Percentiles rank a stretch among this genome's conserved stretches.
Conservation (phyloP, 2,329 filamentous ascomycete genomes). For the Aspergillus sp. region DNA sequence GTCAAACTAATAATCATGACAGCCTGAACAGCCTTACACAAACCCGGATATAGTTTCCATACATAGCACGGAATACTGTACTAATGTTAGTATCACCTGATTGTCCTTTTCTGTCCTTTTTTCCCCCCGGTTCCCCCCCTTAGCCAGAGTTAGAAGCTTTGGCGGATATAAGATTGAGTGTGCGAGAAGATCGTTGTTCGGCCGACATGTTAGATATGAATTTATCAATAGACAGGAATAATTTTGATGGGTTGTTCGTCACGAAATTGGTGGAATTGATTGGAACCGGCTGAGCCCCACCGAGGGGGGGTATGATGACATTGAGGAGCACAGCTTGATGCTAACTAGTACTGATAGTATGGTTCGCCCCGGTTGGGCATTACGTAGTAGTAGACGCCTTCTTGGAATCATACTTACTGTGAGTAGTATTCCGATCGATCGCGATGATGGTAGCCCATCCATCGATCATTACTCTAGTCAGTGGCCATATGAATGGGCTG, state of each 20-base stretch:
- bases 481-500: neutral
- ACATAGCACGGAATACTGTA: neutral
- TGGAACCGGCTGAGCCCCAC: neutral
- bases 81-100: neutral
- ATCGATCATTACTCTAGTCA: neutral
- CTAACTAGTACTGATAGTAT: neutral
- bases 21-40: neutral
- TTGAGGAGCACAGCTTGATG: neutral
- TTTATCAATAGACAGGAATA: neutral
- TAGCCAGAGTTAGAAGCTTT: neutral
- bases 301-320: neutral
- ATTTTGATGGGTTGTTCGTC: neutral
- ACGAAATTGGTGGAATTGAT: conserved; percentile 4
- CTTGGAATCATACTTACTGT: neutral
- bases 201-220: neutral
- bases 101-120: neutral
- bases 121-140: neutral
- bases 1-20: neutral
- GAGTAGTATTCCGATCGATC: neutral
- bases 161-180: neutral
- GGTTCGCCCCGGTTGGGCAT: neutral
- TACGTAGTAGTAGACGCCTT: conserved; percentile 1
- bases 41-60: neutral
- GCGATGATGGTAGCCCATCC: neutral
- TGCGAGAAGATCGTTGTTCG: neutral